Conservation (phyloP, 2,329 filamentous ascomycete genomes). For the Aspergillus piperis region DNA sequence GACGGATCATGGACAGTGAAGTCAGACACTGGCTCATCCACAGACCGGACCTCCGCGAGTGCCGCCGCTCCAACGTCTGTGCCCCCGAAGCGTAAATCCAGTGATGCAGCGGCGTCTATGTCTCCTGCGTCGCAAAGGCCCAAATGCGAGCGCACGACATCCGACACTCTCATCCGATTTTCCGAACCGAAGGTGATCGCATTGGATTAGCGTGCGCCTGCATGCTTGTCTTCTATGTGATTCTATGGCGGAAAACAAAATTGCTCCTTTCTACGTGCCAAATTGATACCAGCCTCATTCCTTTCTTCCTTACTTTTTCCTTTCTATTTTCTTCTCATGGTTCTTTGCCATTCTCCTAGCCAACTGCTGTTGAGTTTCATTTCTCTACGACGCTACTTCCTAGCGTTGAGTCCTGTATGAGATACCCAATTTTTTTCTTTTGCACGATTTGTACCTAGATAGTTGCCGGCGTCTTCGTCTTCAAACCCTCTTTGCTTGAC, state of each 20-base stretch:
- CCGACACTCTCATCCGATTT: not conserved
- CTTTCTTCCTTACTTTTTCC: no score
- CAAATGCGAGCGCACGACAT: constrained; percentile 14
- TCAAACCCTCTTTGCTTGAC: no score
- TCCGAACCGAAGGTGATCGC: constrained; percentile 20
- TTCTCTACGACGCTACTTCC: no score
- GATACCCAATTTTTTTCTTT: no score
- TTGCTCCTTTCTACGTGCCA: not conserved
- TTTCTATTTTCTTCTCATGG: no score
- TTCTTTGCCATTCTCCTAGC: no score
- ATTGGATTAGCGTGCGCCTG: constrained; percentile 22
- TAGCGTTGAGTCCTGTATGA: no score
- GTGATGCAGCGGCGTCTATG: constrained; percentile 6
- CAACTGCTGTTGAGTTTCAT: no score
- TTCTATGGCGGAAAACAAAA: not conserved
- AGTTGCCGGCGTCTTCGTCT: no score
- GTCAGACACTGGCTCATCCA: constrained; percentile 30
- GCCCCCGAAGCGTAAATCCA: constrained; percentile 20
- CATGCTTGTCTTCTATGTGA: not conserved
- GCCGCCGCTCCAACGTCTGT: not conserved
- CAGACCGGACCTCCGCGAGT: not conserved
- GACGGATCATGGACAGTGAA: constrained; percentile 68
- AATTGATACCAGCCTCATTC: not conserved
- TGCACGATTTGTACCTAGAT: no score
- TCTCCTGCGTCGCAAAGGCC: constrained; percentile 14